Conservation (phyloP, 805 yeast genomes). For the Lipomyces japonicus region DNA sequence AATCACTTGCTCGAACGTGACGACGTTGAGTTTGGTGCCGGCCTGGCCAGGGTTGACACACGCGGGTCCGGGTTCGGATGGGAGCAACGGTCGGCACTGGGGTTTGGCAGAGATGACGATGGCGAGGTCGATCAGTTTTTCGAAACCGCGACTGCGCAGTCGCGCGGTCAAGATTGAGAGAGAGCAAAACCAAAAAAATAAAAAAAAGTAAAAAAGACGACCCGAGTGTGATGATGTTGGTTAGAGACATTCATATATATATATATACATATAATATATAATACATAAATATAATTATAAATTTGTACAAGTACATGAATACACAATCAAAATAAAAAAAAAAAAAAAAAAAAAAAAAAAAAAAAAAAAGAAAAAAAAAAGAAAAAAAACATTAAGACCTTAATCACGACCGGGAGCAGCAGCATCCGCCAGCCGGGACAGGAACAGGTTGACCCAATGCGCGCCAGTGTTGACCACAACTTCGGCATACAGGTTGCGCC, state of each 20-base stretch:
- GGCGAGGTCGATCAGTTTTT: constrained; percentile 6
- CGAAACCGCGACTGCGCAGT: constrained; percentile 2
- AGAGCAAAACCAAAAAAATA: too few relatives aligned
- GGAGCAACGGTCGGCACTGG: constrained; percentile 5
- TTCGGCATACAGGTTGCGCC: constrained; percentile 43
- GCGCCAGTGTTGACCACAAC: constrained; percentile 27
- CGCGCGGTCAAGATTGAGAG: too few relatives aligned
- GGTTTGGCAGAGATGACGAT: background rate
- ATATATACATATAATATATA: too few relatives aligned
- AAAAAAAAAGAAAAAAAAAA: background rate
- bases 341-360: background rate
- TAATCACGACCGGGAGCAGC: background rate
- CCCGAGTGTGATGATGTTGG: too few relatives aligned
- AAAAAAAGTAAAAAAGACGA: too few relatives aligned
- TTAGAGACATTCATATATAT: too few relatives aligned
- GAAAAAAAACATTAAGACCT: background rate
- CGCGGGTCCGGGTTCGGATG: constrained; percentile 12
- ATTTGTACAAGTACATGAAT: background rate
- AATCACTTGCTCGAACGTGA: constrained; percentile 24
- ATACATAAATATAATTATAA: background rate
- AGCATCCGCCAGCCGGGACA: constrained; percentile 18
- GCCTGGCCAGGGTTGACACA: constrained; percentile 10
- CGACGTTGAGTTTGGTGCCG: constrained; percentile 9
- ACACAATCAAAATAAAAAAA: background rate
- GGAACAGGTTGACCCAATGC: constrained; percentile 25